Base-by-base conservation (phyloP, 371 early-diverging fungal species). In the Fennellomyces sp. region DNA sequence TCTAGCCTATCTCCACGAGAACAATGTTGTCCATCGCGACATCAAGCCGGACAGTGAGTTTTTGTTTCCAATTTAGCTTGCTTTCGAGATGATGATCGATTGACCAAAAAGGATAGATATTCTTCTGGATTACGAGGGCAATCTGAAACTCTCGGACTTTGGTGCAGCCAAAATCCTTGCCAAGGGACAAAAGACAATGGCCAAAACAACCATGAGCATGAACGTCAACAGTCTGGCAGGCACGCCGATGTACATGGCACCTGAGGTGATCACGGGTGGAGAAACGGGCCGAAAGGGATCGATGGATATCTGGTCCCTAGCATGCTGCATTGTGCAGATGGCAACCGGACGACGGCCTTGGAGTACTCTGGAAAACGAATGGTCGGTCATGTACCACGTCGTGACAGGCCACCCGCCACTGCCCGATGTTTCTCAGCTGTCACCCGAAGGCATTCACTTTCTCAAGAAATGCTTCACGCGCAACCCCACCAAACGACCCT, bases 231-330 rank as follows among this genome's bases (percentile, higher is more conserved):
- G 89, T 30, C 66, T 94, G 60, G 88, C 93, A 2, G 98, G 99
- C 15, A 99, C 99, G 12, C 97, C 99, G 1, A 94, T 94, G 88
- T 98, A 97, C 69, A 96, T 98, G 94, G 84, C 97, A 0, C 98
- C 98, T 4, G 97, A 97, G 72, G 91, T 95, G 12, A 93, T 97
- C 56, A 87, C 87, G n/a, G 92, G 88, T 11, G 84, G 86, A n/a
- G 85, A 85, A 29, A 80, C 80, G 50, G 89, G 89, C 6, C 73
- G 86, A n/a, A 86, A 83, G 53, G 94, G 94, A 11, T 87, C 92
- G 12, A 91, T 91, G 85, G 99, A 98, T 68, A 93, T 95, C 35
- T 98, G 97, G 96, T 88, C 94, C 3, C 69, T 97, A 21, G 99
- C 95, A 19, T 94, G 98, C 64, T 93, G 95, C 63, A 83, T 99